Conservation (phyloP, 1,139 yeast genomes). For the Hansenula sp. region DNA sequence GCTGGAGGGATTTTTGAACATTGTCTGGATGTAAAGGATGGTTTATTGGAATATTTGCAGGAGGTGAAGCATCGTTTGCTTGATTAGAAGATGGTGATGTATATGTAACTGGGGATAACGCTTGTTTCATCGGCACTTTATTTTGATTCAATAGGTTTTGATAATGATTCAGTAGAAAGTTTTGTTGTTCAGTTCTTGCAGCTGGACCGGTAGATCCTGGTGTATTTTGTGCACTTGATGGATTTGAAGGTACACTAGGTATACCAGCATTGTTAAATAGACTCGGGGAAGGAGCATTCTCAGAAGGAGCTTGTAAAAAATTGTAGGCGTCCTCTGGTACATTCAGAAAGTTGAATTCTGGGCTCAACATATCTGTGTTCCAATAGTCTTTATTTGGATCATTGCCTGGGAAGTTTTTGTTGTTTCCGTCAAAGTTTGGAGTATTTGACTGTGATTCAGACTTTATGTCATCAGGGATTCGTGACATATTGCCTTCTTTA, state of each 20-base stretch:
- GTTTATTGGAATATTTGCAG: background rate
- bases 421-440: background rate
- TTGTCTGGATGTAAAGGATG: slow-evolving; percentile 3
- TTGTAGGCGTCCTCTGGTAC: slow-evolving; percentile 16
- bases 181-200: slow-evolving; percentile 2
- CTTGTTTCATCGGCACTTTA: slow-evolving; percentile 17
- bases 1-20: slow-evolving; percentile 1
- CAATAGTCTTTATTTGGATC: background rate
- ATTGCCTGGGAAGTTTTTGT: background rate
- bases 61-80: slow-evolving; percentile 1
- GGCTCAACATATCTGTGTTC: slow-evolving; percentile 10
- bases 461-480: background rate
- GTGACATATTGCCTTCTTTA: background rate
- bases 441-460: background rate
- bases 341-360: slow-evolving; percentile 28
- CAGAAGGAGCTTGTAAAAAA: slow-evolving; percentile 16
- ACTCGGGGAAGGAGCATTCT: background rate
- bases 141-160: slow-evolving; percentile 19
- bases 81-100: slow-evolving; percentile 1
- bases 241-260: background rate
- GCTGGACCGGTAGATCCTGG: background rate
- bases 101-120: slow-evolving; percentile 11
- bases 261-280: slow-evolving; percentile 6
- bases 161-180: slow-evolving; percentile 14
- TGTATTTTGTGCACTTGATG: no score